Percentiles rank a stretch among this genome's conserved stretches.
Conservation (phyloP, 2,329 filamentous ascomycete species). For the Fusarium cicatricum region DNA sequence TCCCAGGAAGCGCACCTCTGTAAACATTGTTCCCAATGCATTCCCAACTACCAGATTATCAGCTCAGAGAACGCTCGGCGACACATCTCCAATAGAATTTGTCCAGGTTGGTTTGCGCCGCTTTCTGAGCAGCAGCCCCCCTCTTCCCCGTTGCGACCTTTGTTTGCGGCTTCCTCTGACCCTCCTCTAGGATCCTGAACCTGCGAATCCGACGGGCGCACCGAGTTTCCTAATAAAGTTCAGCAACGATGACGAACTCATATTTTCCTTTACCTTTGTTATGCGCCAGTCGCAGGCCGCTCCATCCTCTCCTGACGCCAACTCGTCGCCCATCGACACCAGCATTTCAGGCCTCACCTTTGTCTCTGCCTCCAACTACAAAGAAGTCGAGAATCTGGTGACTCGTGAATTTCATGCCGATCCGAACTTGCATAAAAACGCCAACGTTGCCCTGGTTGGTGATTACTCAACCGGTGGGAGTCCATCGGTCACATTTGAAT, state of each 20-base stretch:
- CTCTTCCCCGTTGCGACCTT: constrained; percentile 25
- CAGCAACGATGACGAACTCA: constrained; percentile 88
- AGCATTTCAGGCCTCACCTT: constrained; percentile 89
- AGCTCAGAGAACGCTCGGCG: constrained; percentile 75
- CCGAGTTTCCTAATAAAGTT: constrained; percentile 88
- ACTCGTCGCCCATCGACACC: constrained; percentile 68
- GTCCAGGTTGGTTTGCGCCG: constrained; percentile 74
- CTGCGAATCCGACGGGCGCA: constrained; percentile 53
- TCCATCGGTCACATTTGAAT: constrained; percentile 86
- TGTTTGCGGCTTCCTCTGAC: constrained; percentile 29
- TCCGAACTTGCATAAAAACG: constrained; percentile 95
- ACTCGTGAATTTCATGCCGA: constrained; percentile 97
- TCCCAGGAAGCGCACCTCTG: constrained; percentile 76
- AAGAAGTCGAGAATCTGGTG: constrained; percentile 91
- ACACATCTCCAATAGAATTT: constrained; percentile 84
- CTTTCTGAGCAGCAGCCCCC: constrained; percentile 11
- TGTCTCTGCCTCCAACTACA: constrained; percentile 84
- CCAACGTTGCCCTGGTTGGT: constrained; percentile 94
- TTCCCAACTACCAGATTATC: constrained; percentile 84
- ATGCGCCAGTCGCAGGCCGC: constrained; percentile 63
- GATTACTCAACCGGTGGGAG: constrained; percentile 88
- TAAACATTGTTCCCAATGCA: constrained; percentile 83
- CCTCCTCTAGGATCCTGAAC: constrained; percentile 76
- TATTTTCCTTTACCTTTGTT: constrained; percentile 92
- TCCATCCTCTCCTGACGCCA: constrained; percentile 59